Evolutionary conservation across 371 early-diverging fungal genomes (phyloP).

Genomic region (Choanephora cucurbitarum): DNA sequence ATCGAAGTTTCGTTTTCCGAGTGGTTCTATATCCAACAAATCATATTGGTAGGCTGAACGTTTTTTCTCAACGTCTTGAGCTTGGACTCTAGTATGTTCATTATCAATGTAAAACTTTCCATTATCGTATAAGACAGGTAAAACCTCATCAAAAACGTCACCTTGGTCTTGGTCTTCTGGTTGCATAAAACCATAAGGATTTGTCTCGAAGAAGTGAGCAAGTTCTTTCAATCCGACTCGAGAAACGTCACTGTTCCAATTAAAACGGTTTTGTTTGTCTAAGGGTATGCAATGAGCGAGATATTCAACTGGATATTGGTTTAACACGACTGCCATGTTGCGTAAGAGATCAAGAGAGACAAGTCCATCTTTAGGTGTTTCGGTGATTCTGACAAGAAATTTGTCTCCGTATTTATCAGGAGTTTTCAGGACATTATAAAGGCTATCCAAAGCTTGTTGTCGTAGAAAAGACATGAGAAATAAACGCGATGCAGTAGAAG

Average conservation of each 20-base stretch:
- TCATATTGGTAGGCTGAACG: neutral
- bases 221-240: constrained; percentile 11
- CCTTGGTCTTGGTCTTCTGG: neutral
- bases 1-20: neutral
- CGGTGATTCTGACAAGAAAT: constrained; percentile 13
- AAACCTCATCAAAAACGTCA: neutral
- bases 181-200: constrained; percentile 18
- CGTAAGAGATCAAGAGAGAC: constrained; percentile 17
- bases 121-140: constrained; percentile 21
- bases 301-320: constrained; percentile 20
- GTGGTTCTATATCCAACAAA: neutral
- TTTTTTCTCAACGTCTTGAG: too few species aligned
- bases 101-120: constrained; percentile 30
- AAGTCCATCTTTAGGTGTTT: constrained; percentile 14
- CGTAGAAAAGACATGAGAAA: constrained; percentile 1
- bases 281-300: constrained; percentile 17
- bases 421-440: constrained; percentile 10
- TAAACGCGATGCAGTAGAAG: too few species aligned
- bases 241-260: constrained; percentile 7
- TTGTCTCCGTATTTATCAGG: constrained; percentile 19
- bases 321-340: constrained; percentile 15
- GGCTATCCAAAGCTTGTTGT: constrained; percentile 1
- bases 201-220: constrained; percentile 14
- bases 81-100: constrained; percentile 3
- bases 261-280: constrained; percentile 13